Conservation (phyloP, 176 grass and related monocot species). For the Typha latifolia region DNA sequence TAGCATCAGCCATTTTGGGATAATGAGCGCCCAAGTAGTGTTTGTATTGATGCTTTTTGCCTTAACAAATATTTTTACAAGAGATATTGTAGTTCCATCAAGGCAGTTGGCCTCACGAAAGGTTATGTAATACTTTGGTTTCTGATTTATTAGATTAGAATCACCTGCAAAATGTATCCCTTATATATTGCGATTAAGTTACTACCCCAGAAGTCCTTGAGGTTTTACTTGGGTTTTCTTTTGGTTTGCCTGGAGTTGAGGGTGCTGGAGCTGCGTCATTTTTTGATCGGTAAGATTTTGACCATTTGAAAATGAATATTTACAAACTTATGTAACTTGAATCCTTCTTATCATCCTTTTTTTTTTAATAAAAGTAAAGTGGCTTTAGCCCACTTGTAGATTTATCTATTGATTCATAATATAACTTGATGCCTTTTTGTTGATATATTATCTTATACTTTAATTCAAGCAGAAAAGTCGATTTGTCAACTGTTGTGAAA, state of each 20-base stretch:
- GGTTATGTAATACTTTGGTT: conserved; percentile 34
- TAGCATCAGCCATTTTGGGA: conserved; percentile 92
- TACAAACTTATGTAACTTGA: too few species aligned
- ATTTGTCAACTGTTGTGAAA: too few species aligned
- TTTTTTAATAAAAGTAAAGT: too few species aligned
- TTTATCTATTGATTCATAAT: too few species aligned
- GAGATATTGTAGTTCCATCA: conserved; percentile 64
- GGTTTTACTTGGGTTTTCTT: not conserved
- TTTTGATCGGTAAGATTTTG: too few species aligned
- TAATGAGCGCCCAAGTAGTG: conserved; percentile 88
- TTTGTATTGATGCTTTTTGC: conserved; percentile 93
- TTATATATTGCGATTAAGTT: not conserved
- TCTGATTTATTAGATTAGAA: not conserved
- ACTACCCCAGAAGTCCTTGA: not conserved
- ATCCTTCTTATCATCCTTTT: too few species aligned
- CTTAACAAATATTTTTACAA: conserved; percentile 80
- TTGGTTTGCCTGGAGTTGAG: not conserved
- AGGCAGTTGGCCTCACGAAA: conserved; percentile 38
- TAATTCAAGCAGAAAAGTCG: too few species aligned
- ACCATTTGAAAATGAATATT: too few species aligned
- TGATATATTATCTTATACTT: too few species aligned
- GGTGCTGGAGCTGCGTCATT: too few species aligned
- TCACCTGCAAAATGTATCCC: not conserved
- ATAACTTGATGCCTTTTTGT: too few species aligned
- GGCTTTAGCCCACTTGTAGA: too few species aligned